Evolutionary conservation across 208 protist genomes (phyloP).

Genomic region (Leishmania tropica): DNA sequence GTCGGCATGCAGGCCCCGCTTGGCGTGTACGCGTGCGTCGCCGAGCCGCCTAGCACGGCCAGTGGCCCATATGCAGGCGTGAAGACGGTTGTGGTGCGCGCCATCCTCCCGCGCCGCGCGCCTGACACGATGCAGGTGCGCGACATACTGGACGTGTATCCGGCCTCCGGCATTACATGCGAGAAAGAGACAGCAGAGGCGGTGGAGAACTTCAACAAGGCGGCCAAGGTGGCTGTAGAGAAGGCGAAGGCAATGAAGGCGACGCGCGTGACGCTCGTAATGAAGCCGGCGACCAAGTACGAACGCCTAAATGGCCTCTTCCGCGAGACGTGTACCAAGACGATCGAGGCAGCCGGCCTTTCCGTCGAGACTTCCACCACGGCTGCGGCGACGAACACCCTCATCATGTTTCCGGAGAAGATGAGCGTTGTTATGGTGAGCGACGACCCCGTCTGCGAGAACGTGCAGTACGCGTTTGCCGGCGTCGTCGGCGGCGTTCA

Average conservation of each 20-base stretch:
- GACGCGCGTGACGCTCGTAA: slow-evolving; percentile 69
- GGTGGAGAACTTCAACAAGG: slow-evolving; percentile 53
- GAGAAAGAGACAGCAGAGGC: slow-evolving; percentile 53
- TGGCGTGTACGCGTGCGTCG: slow-evolving; percentile 68
- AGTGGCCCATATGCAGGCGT: slow-evolving; percentile 58
- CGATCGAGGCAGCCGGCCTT: slow-evolving; percentile 65
- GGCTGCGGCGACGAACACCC: slow-evolving; percentile 59
- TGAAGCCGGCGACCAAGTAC: slow-evolving; percentile 81
- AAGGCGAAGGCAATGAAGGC: slow-evolving; percentile 64
- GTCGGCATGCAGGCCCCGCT: slow-evolving; percentile 60
- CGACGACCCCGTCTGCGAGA: slow-evolving; percentile 69
- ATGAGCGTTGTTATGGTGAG: slow-evolving; percentile 69
- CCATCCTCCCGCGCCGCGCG: slow-evolving; percentile 61
- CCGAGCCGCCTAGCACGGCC: slow-evolving; percentile 29
- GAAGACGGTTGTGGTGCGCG: slow-evolving; percentile 67
- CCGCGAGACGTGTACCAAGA: slow-evolving; percentile 43
- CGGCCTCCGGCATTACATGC: slow-evolving; percentile 64
- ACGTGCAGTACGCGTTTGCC: slow-evolving; percentile 73
- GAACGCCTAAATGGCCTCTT: slow-evolving; percentile 73
- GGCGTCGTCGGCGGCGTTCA: slow-evolving; percentile 68
- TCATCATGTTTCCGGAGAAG: slow-evolving; percentile 77
- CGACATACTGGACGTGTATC: slow-evolving; percentile 77
- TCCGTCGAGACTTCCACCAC: slow-evolving; percentile 58
- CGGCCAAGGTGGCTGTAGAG: slow-evolving; percentile 64
- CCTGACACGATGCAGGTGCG: slow-evolving; percentile 66